phyloP scores from a whole-genome alignment of 768 basidiomycete genomes.

The Clathrus columnatus region DNA sequence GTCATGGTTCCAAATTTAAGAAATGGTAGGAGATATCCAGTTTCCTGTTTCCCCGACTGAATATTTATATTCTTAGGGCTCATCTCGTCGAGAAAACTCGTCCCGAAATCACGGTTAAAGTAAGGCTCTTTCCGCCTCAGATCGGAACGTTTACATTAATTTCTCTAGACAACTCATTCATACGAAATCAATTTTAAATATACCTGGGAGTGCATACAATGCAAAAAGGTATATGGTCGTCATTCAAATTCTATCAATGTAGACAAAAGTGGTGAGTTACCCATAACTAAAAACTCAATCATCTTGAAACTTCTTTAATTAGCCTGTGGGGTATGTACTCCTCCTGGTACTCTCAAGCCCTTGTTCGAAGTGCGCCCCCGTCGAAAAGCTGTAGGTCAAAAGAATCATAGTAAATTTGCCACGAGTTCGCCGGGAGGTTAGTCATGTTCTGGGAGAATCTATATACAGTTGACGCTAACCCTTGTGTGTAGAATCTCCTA shows the following conservation, averaged over 20 bases:
- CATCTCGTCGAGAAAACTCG: conserved; percentile 55
- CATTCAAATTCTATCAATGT: conserved; percentile 7
- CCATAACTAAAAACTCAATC: background rate
- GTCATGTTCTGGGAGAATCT: too few species aligned
- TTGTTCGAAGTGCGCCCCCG: background rate
- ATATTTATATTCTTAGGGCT: conserved; percentile 40
- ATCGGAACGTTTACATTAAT: background rate
- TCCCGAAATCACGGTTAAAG: conserved; percentile 65
- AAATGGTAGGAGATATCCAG: conserved; percentile 38
- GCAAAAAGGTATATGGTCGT: conserved; percentile 47
- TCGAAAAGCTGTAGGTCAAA: background rate
- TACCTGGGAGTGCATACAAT: conserved; percentile 65
- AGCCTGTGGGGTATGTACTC: conserved; percentile 3
- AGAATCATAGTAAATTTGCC: background rate
- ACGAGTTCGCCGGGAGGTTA: background rate
- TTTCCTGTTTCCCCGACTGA: conserved; percentile 2
- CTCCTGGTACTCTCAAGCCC: conserved; percentile 1
- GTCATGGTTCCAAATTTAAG: conserved; percentile 67
- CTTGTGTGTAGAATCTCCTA: too few species aligned
- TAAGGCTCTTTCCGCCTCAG: conserved; percentile 22
- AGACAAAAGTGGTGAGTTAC: background rate
- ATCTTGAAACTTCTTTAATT: background rate
- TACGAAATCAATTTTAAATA: conserved; percentile 70
- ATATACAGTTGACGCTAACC: too few species aligned
- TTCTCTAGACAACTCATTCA: conserved; percentile 51